A percentile compares a stretch with the other conserved stretches of the same genome.
Conservation (phyloP, 768 basidiomycete species). For the Amanita pallidorosea region DNA sequence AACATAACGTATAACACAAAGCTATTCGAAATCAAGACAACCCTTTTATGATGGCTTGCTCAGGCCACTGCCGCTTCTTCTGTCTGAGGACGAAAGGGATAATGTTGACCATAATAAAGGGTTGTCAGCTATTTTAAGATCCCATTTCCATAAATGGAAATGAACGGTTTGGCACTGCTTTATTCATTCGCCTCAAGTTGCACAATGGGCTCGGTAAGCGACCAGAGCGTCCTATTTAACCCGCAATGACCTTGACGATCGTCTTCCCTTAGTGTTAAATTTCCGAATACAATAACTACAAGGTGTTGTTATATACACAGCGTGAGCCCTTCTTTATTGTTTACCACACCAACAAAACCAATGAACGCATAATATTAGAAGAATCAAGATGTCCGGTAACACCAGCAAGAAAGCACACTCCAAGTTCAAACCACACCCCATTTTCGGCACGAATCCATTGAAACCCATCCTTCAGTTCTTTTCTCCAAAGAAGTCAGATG, state of each 20-base stretch:
- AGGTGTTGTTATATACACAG: background rate
- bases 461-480: slow-evolving; percentile 2
- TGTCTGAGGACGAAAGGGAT: background rate
- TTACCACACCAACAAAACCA: slow-evolving; percentile 1
- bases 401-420: slow-evolving; percentile 1
- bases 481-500: background rate
- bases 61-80: too few relatives aligned
- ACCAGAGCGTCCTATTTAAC: background rate
- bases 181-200: background rate
- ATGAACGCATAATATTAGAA: background rate
- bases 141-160: background rate
- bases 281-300: background rate
- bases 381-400: background rate
- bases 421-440: slow-evolving; percentile 5
- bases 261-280: background rate
- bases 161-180: background rate
- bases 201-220: slow-evolving; percentile 1
- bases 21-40: too few relatives aligned
- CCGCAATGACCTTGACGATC: background rate
- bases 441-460: background rate
- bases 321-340: slow-evolving; percentile 1
- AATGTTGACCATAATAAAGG: background rate
- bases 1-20: too few relatives aligned
- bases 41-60: too few relatives aligned
- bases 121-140: background rate